phyloP scores from a whole-genome alignment of 2,329 filamentous ascomycete species.

The Neopestalotiopsis sp. region DNA sequence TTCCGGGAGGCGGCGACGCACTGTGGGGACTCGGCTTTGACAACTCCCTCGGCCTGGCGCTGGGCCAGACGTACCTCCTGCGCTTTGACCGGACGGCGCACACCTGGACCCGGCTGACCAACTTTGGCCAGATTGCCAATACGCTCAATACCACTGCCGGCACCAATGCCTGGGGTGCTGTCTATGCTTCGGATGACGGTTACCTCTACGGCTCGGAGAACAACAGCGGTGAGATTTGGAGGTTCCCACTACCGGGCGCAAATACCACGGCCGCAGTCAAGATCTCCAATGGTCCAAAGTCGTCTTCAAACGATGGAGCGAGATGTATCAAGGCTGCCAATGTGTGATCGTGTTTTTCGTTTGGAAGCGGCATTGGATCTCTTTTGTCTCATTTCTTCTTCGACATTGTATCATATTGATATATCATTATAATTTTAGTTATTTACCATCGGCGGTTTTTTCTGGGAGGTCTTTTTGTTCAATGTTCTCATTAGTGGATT shows the following conservation, averaged over 20 bases:
- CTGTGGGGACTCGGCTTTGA: neutral
- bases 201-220: conserved; percentile 1
- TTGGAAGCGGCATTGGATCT: neutral
- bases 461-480: too few species aligned
- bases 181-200: neutral
- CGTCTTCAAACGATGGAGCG: neutral
- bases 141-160: neutral
- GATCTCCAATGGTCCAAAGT: conserved; percentile 1
- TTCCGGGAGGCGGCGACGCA: neutral
- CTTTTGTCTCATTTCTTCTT: neutral
- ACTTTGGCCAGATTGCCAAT: neutral
- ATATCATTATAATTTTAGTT: too few species aligned
- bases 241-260: neutral
- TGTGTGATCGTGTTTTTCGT: neutral
- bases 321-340: neutral
- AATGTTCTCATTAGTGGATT: too few species aligned
- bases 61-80: neutral
- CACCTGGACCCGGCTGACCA: neutral
- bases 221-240: conserved; percentile 12
- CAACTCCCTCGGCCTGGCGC: neutral
- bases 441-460: too few species aligned
- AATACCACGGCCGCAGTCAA: neutral
- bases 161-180: neutral
- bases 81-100: neutral
- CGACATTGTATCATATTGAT: too few species aligned